A percentile compares a stretch with the other conserved stretches of the same genome.
Conservation (phyloP, 257 asterid genomes). For the Solanum ahanhuiri region DNA sequence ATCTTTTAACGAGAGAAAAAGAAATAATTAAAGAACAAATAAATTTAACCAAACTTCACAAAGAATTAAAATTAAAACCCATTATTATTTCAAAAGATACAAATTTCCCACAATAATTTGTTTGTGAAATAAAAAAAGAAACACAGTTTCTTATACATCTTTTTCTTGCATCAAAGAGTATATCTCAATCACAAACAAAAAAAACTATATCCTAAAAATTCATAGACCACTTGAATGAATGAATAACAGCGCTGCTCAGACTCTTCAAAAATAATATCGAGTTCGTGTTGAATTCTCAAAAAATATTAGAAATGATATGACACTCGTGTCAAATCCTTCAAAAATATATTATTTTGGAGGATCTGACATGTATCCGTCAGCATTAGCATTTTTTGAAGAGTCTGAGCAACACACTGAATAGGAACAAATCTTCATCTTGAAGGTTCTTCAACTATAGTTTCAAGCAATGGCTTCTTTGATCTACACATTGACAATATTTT, state of each 20-base stretch:
- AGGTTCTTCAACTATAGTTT: slow-evolving; percentile 9
- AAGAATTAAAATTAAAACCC: not conserved
- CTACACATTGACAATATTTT: slow-evolving; percentile 3
- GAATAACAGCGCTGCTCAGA: not conserved
- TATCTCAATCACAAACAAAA: not conserved
- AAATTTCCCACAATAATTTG: not conserved
- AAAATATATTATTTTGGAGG: not conserved
- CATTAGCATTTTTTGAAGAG: not conserved
- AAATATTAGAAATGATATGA: not conserved
- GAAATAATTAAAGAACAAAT: not conserved
- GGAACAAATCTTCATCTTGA: not conserved
- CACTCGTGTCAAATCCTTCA: not conserved
- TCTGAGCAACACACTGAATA: not conserved
- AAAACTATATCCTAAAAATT: not conserved
- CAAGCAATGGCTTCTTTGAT: slow-evolving; percentile 12
- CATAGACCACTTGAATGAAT: not conserved
- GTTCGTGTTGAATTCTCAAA: rapidly evolving
- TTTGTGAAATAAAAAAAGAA: not conserved
- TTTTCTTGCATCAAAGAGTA: not conserved
- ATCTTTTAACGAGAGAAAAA: too few relatives aligned
- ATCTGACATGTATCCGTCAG: rapidly evolving
- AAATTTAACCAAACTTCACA: not conserved
- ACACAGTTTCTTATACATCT: not conserved
- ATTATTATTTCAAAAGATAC: not conserved
- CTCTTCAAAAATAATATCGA: not conserved